Evolutionary conservation across 805 yeast genomes (phyloP).

Genomic region (Kazachstania africana): DNA sequence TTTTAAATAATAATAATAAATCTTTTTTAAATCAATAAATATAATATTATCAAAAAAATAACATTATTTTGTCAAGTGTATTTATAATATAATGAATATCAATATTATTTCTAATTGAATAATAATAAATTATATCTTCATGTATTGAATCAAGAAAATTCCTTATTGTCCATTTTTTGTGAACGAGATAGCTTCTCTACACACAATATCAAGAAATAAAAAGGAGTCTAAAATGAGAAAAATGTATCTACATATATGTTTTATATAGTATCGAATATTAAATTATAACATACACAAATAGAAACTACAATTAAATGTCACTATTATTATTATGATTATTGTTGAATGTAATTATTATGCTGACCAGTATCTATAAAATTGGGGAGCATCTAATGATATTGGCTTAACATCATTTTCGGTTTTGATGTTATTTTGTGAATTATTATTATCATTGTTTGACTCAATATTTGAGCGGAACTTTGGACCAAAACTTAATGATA

Average conservation of each 20-base stretch:
- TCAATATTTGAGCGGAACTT: constrained; percentile 1
- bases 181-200: too few species aligned
- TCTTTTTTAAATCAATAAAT: background rate
- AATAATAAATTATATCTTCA: background rate
- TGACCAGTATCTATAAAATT: constrained; percentile 55
- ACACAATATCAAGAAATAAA: too few species aligned
- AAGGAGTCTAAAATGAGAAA: background rate
- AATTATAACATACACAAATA: too few species aligned
- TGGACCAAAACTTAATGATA: constrained; percentile 21
- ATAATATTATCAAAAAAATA: too few species aligned
- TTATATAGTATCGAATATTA: too few species aligned
- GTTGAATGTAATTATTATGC: too few species aligned
- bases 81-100: too few species aligned
- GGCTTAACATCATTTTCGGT: constrained; percentile 36
- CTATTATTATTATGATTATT: too few species aligned
- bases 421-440: constrained; percentile 1
- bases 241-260: background rate
- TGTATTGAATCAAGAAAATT: too few species aligned
- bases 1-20: background rate
- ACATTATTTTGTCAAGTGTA: too few species aligned
- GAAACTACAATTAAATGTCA: too few species aligned
- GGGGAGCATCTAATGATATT: constrained; percentile 49
- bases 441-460: background rate
- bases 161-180: too few species aligned
- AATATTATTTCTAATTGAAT: background rate